A percentile compares a stretch with the other conserved stretches of the same genome.
These are phyloP conservation scores for Tylopilus sp. DNA, from an alignment of 1,284 basidiomycete species.

Conservation along the genomic window DNA sequence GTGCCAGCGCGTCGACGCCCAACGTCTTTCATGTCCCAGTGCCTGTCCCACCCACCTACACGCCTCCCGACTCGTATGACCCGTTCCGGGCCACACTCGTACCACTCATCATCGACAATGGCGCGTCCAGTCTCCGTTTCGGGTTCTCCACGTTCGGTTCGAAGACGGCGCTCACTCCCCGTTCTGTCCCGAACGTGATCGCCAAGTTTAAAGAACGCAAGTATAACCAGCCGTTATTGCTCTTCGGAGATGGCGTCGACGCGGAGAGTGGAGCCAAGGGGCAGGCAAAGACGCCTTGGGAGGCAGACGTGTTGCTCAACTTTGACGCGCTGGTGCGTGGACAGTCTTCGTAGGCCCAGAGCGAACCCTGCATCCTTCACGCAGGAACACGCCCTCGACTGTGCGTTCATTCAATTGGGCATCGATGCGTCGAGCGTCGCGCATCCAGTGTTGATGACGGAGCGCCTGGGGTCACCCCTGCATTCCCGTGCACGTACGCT, in stretches of 20 bases:
- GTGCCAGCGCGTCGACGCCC: constrained; percentile 12
- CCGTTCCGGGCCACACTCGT: constrained; percentile 43
- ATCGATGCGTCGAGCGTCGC: constrained; percentile 77
- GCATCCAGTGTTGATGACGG: constrained; percentile 94
- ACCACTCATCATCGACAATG: constrained; percentile 92
- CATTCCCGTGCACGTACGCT: constrained; percentile 84
- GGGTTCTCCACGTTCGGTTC: constrained; percentile 66
- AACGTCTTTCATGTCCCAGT: constrained; percentile 22
- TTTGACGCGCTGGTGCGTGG: constrained; percentile 83
- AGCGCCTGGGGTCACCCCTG: constrained; percentile 85
- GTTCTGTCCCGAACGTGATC: constrained; percentile 64
- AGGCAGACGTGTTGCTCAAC: constrained; percentile 86
- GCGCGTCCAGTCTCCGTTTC: constrained; percentile 82
- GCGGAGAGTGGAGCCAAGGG: constrained; percentile 77
- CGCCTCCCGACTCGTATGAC: constrained; percentile 39
- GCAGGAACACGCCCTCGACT: constrained; percentile 94
- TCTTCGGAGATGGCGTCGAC: constrained; percentile 85
- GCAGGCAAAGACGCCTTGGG: constrained; percentile 80
- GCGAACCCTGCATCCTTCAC: background rate
- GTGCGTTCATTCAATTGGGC: constrained; percentile 84
- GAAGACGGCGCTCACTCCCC: constrained; percentile 40
- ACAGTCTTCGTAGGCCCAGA: background rate
- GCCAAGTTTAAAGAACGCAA: constrained; percentile 87
- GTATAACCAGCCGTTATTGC: constrained; percentile 70
- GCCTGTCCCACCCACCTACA: constrained; percentile 20